A percentile compares a stretch with the other conserved stretches of the same genome.
phyloP scores from a whole-genome alignment of 345 rosid species.

The Bretschneidera sinensis region DNA sequence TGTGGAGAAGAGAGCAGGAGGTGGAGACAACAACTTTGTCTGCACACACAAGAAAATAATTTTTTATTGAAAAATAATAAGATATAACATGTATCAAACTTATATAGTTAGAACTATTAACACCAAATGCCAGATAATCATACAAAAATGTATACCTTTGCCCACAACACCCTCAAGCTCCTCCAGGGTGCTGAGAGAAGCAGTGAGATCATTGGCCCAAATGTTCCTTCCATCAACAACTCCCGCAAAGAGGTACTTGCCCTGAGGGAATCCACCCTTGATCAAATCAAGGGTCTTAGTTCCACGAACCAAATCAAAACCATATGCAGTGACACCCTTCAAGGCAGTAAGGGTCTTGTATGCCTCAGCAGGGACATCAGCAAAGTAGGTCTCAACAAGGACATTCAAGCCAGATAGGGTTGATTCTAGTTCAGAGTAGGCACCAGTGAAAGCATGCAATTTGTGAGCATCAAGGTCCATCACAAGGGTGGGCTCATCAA shows the following conservation, averaged over 20 bases:
- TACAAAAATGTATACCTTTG: slow-evolving; percentile 50
- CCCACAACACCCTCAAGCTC: slow-evolving; percentile 75
- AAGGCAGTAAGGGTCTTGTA: slow-evolving; percentile 72
- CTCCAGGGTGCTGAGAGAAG: slow-evolving; percentile 56
- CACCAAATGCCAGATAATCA: not conserved
- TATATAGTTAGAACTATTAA: not conserved
- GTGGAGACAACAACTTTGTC: slow-evolving; percentile 95
- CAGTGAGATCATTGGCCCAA: slow-evolving; percentile 96
- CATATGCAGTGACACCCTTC: slow-evolving; percentile 82
- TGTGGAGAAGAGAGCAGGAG: slow-evolving; percentile 95
- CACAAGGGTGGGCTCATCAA: slow-evolving; percentile 88
- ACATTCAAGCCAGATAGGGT: slow-evolving; percentile 79
- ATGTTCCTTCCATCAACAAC: slow-evolving; percentile 98
- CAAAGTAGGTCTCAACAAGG: slow-evolving; percentile 87
- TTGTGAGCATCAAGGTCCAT: slow-evolving; percentile 87
- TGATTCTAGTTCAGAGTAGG: slow-evolving; percentile 75
- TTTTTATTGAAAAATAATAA: not conserved
- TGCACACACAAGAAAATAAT: slow-evolving; percentile 20
- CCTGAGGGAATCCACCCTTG: slow-evolving; percentile 71
- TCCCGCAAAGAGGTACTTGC: slow-evolving; percentile 92
- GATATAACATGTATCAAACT: not conserved
- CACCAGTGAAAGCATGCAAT: slow-evolving; percentile 73
- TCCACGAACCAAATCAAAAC: slow-evolving; percentile 93
- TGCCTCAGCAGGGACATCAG: slow-evolving; percentile 81
- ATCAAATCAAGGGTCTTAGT: slow-evolving; percentile 72